These are phyloP conservation scores for Strombidium stylifer DNA, from an alignment of 73 alveolate genomes.

Conservation along the genomic window DNA sequence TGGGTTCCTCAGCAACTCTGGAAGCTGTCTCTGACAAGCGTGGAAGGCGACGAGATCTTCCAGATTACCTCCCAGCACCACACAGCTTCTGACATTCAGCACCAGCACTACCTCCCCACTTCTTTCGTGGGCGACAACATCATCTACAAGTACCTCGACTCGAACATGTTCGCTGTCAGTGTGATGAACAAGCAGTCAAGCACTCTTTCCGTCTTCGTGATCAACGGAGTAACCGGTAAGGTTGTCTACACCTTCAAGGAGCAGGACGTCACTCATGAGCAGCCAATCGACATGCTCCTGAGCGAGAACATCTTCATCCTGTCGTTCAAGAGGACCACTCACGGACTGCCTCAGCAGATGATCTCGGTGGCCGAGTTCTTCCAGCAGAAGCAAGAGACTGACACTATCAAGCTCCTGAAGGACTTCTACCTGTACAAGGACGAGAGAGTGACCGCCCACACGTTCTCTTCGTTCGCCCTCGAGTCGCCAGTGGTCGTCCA, in stretches of 20 bases:
- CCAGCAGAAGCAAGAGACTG: conserved; percentile 13
- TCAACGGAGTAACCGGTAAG: conserved; percentile 59
- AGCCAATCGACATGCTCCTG: conserved; percentile 37
- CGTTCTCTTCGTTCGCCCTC: conserved; percentile 27
- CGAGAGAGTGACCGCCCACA: conserved; percentile 7
- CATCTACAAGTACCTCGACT: conserved; percentile 56
- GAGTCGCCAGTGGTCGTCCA: conserved; percentile 46
- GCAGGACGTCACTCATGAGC: conserved; percentile 34
- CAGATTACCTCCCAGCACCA: conserved; percentile 6
- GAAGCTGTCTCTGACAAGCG: not conserved
- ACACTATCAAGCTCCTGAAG: conserved; percentile 28
- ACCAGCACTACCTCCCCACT: conserved; percentile 37
- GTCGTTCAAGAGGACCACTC: conserved; percentile 36
- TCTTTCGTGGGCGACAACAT: conserved; percentile 49
- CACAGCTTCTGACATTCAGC: conserved; percentile 30
- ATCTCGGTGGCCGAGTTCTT: conserved; percentile 50
- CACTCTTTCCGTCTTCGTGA: conserved; percentile 39
- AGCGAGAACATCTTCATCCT: conserved; percentile 38
- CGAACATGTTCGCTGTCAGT: conserved; percentile 55
- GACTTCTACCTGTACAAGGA: conserved; percentile 32
- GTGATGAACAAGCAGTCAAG: not conserved
- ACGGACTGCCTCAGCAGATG: conserved; percentile 32
- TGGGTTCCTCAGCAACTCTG: not conserved
- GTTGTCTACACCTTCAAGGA: conserved; percentile 52
- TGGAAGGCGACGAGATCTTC: not conserved